phyloP scores from a whole-genome alignment of 192 early-diverging fungal genomes.

The Lobosporangium transversale region DNA sequence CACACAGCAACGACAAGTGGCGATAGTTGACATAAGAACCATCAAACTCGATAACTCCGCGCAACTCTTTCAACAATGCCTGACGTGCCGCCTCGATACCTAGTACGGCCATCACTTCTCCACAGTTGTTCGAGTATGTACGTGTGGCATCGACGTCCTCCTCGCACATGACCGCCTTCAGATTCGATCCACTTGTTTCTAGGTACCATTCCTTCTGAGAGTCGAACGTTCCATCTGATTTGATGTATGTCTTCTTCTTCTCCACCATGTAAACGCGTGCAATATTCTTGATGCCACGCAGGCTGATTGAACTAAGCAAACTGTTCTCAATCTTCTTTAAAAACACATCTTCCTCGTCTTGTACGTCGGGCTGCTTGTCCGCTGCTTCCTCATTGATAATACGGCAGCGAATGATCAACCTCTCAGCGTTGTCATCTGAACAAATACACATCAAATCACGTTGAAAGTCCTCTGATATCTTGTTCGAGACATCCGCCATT shows the following conservation, averaged over 20 bases:
- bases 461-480: slow-evolving; percentile 82
- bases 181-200: slow-evolving; percentile 94
- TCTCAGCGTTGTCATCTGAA: slow-evolving; percentile 90
- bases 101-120: slow-evolving; percentile 91
- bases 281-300: slow-evolving; percentile 91
- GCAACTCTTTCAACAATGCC: slow-evolving; percentile 88
- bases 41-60: slow-evolving; percentile 93
- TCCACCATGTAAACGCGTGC: slow-evolving; percentile 83
- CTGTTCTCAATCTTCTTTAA: slow-evolving; percentile 85
- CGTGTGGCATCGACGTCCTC: slow-evolving; percentile 83
- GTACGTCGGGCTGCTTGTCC: slow-evolving; percentile 64
- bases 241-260: slow-evolving; percentile 60
- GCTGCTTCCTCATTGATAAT: slow-evolving; percentile 77
- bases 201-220: slow-evolving; percentile 79
- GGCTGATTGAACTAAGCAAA: slow-evolving; percentile 86
- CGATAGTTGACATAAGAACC: slow-evolving; percentile 99
- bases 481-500: slow-evolving; percentile 84
- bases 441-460: slow-evolving; percentile 85
- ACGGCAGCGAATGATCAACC: slow-evolving; percentile 89
- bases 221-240: slow-evolving; percentile 71
- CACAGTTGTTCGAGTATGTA: slow-evolving; percentile 92
- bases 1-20: slow-evolving; percentile 93
- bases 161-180: slow-evolving; percentile 86
- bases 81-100: slow-evolving; percentile 97
- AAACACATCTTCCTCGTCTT: slow-evolving; percentile 90